Conservation (phyloP, 441 rosid species). For the Gossypium schwendimanii region DNA sequence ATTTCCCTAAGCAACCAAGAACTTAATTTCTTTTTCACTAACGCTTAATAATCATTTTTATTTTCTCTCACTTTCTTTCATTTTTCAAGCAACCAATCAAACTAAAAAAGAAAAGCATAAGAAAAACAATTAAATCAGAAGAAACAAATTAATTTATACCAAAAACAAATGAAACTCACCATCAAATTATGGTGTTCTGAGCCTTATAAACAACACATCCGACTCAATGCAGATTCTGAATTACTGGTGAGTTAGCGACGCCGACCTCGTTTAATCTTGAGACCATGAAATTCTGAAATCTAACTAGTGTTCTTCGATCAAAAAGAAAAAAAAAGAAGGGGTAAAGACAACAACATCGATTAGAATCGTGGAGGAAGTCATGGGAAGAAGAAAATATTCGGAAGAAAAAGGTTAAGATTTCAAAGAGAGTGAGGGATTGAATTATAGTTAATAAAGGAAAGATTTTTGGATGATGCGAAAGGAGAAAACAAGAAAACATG, state of each 20-base stretch:
- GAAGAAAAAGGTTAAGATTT: not conserved
- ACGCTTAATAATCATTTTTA: not conserved
- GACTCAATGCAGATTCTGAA: conserved; percentile 4
- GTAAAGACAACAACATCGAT: conserved; percentile 12
- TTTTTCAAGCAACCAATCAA: not conserved
- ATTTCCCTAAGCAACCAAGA: too few relatives aligned
- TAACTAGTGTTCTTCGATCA: conserved; percentile 20
- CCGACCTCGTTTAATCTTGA: conserved; percentile 28
- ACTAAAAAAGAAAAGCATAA: not conserved
- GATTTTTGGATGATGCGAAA: not conserved
- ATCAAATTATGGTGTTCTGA: conserved; percentile 54
- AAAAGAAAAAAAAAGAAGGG: conserved; percentile 21
- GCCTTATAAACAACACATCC: conserved; percentile 52
- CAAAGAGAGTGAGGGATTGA: not conserved
- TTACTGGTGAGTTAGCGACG: conserved; percentile 21
- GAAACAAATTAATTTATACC: not conserved
- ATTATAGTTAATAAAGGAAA: not conserved
- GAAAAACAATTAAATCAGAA: not conserved
- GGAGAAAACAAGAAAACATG: not conserved
- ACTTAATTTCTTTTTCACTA: not conserved
- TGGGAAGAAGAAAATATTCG: conserved; percentile 13
- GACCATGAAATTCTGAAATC: conserved; percentile 37
- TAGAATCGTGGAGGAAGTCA: conserved; percentile 47
- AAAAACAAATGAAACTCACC: conserved; percentile 31
- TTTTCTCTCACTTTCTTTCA: too few relatives aligned